These are phyloP conservation scores for Alternaria sp. DNA, from an alignment of 2,329 filamentous ascomycete genomes.

Conservation along the genomic window DNA sequence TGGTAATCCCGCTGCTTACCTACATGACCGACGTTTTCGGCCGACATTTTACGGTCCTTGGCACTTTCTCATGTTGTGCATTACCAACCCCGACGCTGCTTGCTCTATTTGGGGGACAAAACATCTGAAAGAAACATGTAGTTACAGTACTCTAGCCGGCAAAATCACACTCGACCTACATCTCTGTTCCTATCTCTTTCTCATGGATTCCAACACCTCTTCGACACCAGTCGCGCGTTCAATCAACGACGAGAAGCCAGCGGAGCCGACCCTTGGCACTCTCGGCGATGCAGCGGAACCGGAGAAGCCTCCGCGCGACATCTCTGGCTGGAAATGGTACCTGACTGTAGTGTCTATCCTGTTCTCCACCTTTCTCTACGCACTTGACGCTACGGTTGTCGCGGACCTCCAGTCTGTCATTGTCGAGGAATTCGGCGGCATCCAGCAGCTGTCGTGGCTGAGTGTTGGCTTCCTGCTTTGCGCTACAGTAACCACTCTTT, in stretches of 20 bases:
- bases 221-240: background rate
- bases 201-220: background rate
- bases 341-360: conserved; percentile 1
- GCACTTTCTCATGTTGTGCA: background rate
- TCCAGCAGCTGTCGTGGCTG: conserved; percentile 25
- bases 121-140: background rate
- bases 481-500: background rate
- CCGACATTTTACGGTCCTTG: background rate
- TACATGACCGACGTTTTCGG: background rate
- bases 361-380: conserved; percentile 29
- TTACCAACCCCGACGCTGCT: background rate
- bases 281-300: background rate
- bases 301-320: background rate
- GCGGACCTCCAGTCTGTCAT: conserved; percentile 26
- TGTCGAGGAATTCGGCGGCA: conserved; percentile 14
- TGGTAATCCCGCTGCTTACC: background rate
- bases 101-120: background rate
- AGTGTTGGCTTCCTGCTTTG: conserved; percentile 10
- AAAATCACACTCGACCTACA: background rate
- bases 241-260: background rate
- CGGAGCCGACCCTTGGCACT: background rate
- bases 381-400: conserved; percentile 40
- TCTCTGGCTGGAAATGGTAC: conserved; percentile 7
- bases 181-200: background rate
- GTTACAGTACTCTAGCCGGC: background rate